Conservation (phyloP, 2,329 filamentous ascomycete species). For the Gaeumannomyces sp. region DNA sequence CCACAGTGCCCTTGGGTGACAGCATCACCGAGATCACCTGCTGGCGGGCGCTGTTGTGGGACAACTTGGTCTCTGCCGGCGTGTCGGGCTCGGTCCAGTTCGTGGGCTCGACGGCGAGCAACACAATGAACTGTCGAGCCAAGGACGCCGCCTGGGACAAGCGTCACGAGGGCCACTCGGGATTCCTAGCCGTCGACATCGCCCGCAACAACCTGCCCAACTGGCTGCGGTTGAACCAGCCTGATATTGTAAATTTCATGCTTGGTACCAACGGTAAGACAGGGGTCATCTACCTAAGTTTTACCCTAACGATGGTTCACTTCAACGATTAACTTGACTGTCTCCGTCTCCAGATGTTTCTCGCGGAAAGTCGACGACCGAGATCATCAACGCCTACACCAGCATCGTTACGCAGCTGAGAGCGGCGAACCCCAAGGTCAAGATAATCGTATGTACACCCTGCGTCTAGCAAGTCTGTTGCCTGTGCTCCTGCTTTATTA, state of each 20-base stretch:
- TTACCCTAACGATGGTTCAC: too few relatives aligned
- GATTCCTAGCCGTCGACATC: conserved; percentile 36
- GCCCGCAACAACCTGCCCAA: conserved; percentile 32
- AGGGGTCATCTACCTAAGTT: too few relatives aligned
- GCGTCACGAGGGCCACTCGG: conserved; percentile 38
- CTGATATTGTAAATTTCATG: conserved; percentile 40
- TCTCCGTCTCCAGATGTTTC: conserved; percentile 24
- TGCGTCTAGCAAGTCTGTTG: neutral
- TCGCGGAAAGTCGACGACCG: conserved; percentile 22
- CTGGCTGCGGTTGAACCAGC: conserved; percentile 30
- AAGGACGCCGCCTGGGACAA: conserved; percentile 28
- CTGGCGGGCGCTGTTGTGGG: conserved; percentile 37
- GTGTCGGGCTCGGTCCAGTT: conserved; percentile 31
- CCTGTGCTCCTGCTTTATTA: too few relatives aligned
- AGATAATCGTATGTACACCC: conserved; percentile 31
- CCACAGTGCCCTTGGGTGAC: conserved; percentile 35
- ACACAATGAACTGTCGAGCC: conserved; percentile 29
- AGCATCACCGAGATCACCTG: conserved; percentile 40
- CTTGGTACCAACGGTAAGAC: conserved; percentile 32
- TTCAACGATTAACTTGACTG: too few relatives aligned
- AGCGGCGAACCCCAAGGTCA: conserved; percentile 28
- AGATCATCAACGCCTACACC: conserved; percentile 33
- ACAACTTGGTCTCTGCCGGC: conserved; percentile 28
- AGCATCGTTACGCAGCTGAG: conserved; percentile 33
- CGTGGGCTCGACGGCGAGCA: conserved; percentile 34